Evolutionary conservation across 2,329 filamentous ascomycete species (phyloP).

Genomic region (Grosmannia huntii): DNA sequence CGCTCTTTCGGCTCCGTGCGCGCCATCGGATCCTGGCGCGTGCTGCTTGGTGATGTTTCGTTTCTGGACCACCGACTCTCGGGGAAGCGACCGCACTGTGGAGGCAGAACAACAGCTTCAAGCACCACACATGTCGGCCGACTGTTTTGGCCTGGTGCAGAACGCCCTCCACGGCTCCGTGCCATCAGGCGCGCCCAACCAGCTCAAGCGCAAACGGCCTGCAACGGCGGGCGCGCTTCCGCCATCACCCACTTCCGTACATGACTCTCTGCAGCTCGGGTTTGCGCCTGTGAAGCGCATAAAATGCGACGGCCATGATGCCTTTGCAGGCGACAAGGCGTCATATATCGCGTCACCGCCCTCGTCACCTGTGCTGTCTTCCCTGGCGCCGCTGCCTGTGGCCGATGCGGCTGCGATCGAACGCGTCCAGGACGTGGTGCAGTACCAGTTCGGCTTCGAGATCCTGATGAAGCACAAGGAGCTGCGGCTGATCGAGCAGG

Average conservation of each 20-base stretch:
- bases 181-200: background rate
- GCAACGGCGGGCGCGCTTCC: conserved; percentile 2
- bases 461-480: conserved; percentile 92
- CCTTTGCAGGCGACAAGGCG: conserved; percentile 1
- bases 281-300: conserved; percentile 10
- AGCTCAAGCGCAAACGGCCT: conserved; percentile 12
- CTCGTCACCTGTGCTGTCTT: conserved; percentile 7
- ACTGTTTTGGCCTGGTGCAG: conserved; percentile 16
- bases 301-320: conserved; percentile 21
- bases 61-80: conserved; percentile 45
- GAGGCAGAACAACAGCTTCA: conserved; percentile 21
- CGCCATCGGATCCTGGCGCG: conserved; percentile 3
- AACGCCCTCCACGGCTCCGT: background rate
- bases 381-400: conserved; percentile 8
- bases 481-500: conserved; percentile 85
- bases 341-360: conserved; percentile 7
- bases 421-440: conserved; percentile 57
- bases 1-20: background rate
- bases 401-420: conserved; percentile 25
- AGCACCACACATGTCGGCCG: conserved; percentile 18
- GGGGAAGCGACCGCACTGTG: conserved; percentile 41
- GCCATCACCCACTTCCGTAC: conserved; percentile 4
- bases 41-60: conserved; percentile 43
- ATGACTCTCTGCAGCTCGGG: background rate
- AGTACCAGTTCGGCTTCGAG: conserved; percentile 80